phyloP scores from a whole-genome alignment of 768 basidiomycete genomes.

The Neoboletus magnificus region DNA sequence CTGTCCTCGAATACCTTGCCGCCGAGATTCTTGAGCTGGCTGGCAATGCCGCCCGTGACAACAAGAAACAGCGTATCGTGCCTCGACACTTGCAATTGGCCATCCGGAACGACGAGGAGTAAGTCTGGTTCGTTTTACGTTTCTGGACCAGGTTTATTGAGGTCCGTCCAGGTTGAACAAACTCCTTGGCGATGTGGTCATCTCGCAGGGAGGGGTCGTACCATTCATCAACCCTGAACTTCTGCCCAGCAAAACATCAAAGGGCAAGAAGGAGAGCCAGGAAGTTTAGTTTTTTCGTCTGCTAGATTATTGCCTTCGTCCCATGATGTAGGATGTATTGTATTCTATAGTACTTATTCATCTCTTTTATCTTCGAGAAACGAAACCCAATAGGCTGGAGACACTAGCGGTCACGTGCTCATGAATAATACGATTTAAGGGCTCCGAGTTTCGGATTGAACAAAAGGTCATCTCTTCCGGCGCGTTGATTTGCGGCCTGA shows the following conservation, averaged over 20 bases:
- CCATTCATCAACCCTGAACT: slow-evolving; percentile 51
- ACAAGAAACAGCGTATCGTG: slow-evolving; percentile 61
- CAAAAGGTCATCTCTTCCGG: background rate
- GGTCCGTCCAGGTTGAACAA: slow-evolving; percentile 31
- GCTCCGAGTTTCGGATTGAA: no score
- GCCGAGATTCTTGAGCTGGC: slow-evolving; percentile 64
- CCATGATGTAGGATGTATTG: slow-evolving; percentile 29
- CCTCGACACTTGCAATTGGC: slow-evolving; percentile 65
- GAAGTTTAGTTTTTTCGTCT: slow-evolving; percentile 36
- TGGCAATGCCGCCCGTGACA: slow-evolving; percentile 52
- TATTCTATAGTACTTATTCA: slow-evolving; percentile 33
- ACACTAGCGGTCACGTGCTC: background rate
- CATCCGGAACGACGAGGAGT: slow-evolving; percentile 62
- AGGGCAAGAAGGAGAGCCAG: slow-evolving; percentile 51
- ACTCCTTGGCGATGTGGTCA: slow-evolving; percentile 48
- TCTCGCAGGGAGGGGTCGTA: slow-evolving; percentile 62
- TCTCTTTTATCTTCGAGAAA: slow-evolving; percentile 6
- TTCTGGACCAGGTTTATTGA: background rate
- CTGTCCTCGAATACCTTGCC: slow-evolving; percentile 59
- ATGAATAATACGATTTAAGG: background rate
- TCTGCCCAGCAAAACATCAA: slow-evolving; percentile 49
- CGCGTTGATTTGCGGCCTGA: background rate
- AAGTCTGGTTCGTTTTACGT: background rate
- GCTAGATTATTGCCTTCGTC: slow-evolving; percentile 16
- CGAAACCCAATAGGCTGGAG: no score